Percentiles rank a stretch among this genome's conserved stretches.
These are phyloP conservation scores for Cytospora paraplurivora DNA, from an alignment of 2,329 filamentous ascomycete species.

Conservation along the genomic window DNA sequence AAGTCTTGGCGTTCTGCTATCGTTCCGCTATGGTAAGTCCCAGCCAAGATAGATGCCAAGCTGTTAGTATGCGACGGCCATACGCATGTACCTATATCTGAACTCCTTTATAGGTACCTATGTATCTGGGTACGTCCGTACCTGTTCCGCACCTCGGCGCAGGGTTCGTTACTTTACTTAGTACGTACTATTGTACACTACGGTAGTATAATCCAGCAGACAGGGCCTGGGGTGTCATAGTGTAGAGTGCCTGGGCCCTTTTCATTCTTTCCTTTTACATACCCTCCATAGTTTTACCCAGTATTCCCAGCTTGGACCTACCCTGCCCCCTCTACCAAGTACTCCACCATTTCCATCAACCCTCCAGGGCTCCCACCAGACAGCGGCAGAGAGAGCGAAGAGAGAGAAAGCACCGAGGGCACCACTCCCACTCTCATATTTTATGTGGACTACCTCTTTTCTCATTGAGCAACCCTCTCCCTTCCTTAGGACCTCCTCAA, in stretches of 20 bases:
- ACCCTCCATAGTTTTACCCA: neutral
- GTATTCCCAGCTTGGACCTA: slow-evolving; percentile 17
- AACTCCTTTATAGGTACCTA: too few relatives aligned
- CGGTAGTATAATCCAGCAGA: too few relatives aligned
- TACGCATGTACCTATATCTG: neutral
- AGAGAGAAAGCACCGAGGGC: slow-evolving; percentile 1
- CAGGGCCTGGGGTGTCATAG: neutral
- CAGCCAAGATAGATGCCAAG: slow-evolving; percentile 13
- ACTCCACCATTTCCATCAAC: slow-evolving; percentile 15
- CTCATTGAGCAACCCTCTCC: neutral
- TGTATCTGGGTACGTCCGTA: neutral
- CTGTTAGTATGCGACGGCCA: slow-evolving; percentile 13
- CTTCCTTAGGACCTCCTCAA: neutral
- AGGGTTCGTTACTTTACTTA: too few relatives aligned
- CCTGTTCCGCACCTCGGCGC: too few relatives aligned
- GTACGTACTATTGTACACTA: neutral
- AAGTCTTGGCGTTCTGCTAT: neutral
- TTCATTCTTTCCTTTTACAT: slow-evolving; percentile 6
- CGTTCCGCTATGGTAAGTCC: neutral
- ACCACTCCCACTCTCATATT: slow-evolving; percentile 5
- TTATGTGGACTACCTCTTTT: neutral
- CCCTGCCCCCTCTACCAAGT: slow-evolving; percentile 5
- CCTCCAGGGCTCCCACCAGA: slow-evolving; percentile 7
- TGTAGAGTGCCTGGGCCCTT: slow-evolving; percentile 3
- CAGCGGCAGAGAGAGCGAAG: neutral